Percentiles rank a stretch among this genome's conserved stretches.
phyloP scores from a whole-genome alignment of 1,284 basidiomycete genomes.

The Papiliotrema fonsecae region DNA sequence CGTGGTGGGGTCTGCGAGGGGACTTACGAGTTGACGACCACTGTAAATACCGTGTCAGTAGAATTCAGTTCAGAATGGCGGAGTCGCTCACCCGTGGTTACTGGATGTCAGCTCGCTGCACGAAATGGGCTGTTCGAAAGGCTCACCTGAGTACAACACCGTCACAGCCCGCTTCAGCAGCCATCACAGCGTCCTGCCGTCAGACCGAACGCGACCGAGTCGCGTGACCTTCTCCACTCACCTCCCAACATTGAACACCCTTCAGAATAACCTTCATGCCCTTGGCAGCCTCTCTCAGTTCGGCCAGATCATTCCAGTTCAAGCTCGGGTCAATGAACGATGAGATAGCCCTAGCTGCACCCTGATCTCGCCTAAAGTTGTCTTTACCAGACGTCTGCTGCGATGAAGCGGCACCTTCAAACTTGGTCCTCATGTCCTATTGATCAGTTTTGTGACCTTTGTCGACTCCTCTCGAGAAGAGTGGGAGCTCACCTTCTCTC shows the following conservation, averaged over 20 bases:
- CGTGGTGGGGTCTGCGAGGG: not conserved
- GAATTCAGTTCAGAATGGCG: not conserved
- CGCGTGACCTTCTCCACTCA: slow-evolving; percentile 37
- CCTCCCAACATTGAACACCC: slow-evolving; percentile 89
- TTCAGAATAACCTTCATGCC: slow-evolving; percentile 85
- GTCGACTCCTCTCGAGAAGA: not conserved
- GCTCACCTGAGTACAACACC: slow-evolving; percentile 68
- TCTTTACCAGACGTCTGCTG: slow-evolving; percentile 56
- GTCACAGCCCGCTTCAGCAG: slow-evolving; percentile 73
- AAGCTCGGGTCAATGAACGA: slow-evolving; percentile 90
- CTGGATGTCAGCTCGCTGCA: not conserved
- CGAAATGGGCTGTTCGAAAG: not conserved
- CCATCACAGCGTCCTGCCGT: slow-evolving; percentile 72
- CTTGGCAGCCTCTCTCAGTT: slow-evolving; percentile 84
- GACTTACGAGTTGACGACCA: slow-evolving; percentile 65
- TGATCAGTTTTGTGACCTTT: not conserved
- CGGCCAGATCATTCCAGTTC: slow-evolving; percentile 78
- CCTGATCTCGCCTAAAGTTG: slow-evolving; percentile 74
- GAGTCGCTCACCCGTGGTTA: slow-evolving; percentile 6
- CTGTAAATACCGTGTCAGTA: slow-evolving; percentile 7
- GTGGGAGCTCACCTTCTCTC: slow-evolving; percentile 61
- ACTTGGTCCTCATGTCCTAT: slow-evolving; percentile 92
- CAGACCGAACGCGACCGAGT: not conserved
- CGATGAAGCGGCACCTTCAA: slow-evolving; percentile 74
- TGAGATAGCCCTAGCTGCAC: slow-evolving; percentile 90